A percentile compares a stretch with the other conserved stretches of the same genome.
These are phyloP conservation scores for Populus deltoides DNA, from an alignment of 345 rosid genomes.

Conservation along the genomic window DNA sequence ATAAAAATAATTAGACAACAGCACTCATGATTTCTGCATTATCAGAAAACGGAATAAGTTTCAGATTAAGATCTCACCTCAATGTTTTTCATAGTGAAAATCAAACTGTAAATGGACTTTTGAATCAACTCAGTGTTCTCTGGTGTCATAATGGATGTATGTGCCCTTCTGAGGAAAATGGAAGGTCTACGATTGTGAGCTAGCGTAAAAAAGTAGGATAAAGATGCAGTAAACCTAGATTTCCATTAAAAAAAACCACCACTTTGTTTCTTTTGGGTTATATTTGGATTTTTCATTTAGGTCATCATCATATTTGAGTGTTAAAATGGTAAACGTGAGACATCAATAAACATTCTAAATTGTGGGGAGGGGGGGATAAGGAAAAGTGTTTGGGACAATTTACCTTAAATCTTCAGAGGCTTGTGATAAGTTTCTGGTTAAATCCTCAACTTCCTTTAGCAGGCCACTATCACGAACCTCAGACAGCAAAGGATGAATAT, in stretches of 20 bases:
- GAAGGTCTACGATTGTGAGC: background rate
- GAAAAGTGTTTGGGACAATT: constrained; percentile 5
- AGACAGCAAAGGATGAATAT: constrained; percentile 89
- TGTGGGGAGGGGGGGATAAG: background rate
- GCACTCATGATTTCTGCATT: background rate
- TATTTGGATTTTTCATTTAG: background rate
- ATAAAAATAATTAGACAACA: background rate
- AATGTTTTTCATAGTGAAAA: constrained; percentile 86
- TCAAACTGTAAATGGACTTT: constrained; percentile 78
- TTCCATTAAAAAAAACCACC: background rate
- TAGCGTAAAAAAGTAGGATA: background rate
- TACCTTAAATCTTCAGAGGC: constrained; percentile 91
- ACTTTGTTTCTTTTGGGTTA: background rate
- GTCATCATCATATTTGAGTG: background rate
- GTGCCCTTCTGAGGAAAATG: constrained; percentile 25
- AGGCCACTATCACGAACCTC: constrained; percentile 81
- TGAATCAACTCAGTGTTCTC: constrained; percentile 85
- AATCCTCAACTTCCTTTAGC: constrained; percentile 80
- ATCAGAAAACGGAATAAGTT: background rate
- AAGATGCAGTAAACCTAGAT: background rate
- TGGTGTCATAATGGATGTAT: constrained; percentile 81
- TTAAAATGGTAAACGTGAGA: background rate
- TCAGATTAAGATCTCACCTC: constrained; percentile 51
- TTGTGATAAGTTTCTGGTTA: constrained; percentile 80
- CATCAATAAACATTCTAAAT: background rate